Evolutionary conservation across 306 rosid species (phyloP), one percentile per base, ranked within the genome.

Genomic region (Cicer judaicum): DNA sequence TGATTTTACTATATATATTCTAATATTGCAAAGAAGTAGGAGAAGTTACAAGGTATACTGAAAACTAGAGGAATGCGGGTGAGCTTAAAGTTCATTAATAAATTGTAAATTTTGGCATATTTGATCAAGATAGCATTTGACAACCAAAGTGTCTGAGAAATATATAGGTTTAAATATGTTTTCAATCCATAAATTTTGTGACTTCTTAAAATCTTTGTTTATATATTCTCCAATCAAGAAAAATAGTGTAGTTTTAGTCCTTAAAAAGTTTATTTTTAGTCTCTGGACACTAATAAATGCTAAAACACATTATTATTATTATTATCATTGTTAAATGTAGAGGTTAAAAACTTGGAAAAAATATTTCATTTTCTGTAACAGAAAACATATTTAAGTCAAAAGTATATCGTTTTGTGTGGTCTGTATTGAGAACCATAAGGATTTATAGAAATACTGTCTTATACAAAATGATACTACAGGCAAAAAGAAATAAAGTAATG

Each of bases 1-100:
- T 67, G 12, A 29, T 65, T 72, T 50, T 69, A 43, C 40, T 60
- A 42, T 59, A 13, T 65, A 13, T 65, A 39, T 44, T 64, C 54
- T 61, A 44, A 18, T 38, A 18, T 41, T 68, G 50, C 39, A 48
- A 53, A 80, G 48, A 57, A 73, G 48, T 59, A 9, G 16, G 55
- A 49, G 43, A 68, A 74, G 11, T 59, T 68, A 50, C 54, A 67
- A 18, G 68, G 52, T 47, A 73, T 59, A 60, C 56, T 2, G 4
- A 50, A 7, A 14, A 38, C 52, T 68, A 52, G 44, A 60, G 60
- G 61, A 24, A 61, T 61, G 7, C 21, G 9, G 19, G 15, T 14
- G 56, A 50, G 4, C 56, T 50, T 50, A 14, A n/a, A 50, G 8
- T 14, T 14, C 56, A 50, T 50, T 14, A 7, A 50, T 14, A 50